Percentiles rank a stretch among this genome's conserved stretches.
These are phyloP conservation scores for Tephrocybe sp. DNA, from an alignment of 768 basidiomycete genomes.

Conservation along the genomic window DNA sequence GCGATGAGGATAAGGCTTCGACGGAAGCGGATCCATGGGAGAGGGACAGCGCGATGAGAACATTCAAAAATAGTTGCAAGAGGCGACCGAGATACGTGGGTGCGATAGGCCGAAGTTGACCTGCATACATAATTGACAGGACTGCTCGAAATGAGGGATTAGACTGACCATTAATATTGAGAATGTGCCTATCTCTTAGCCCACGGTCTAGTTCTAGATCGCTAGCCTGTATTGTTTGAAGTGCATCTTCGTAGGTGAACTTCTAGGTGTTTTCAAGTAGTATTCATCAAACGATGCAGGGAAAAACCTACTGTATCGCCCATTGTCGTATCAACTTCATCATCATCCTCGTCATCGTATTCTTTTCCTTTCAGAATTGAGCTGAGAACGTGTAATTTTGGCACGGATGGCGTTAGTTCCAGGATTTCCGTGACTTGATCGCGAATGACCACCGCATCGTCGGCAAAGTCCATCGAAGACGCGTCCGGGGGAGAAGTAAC, in stretches of 20 bases:
- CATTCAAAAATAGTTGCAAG: slow-evolving; percentile 73
- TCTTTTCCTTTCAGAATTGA: slow-evolving; percentile 60
- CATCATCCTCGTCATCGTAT: slow-evolving; percentile 71
- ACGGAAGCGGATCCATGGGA: slow-evolving; percentile 51
- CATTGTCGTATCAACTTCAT: slow-evolving; percentile 25
- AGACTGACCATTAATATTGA: slow-evolving; percentile 66
- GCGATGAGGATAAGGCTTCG: slow-evolving; percentile 55
- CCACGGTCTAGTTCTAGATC: slow-evolving; percentile 69
- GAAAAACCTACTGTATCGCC: slow-evolving; percentile 14
- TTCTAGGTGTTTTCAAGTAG: too few species aligned
- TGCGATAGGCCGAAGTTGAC: slow-evolving; percentile 72
- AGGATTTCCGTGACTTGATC: slow-evolving; percentile 83
- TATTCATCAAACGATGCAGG: too few species aligned
- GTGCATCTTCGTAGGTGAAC: slow-evolving; percentile 64
- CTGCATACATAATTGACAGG: slow-evolving; percentile 33
- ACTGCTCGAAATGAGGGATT: neutral
- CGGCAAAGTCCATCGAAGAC: slow-evolving; percentile 25
- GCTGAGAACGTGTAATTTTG: slow-evolving; percentile 69
- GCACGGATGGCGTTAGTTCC: slow-evolving; percentile 77
- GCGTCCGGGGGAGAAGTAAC: slow-evolving; percentile 50
- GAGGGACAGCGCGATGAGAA: slow-evolving; percentile 64
- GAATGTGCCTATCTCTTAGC: slow-evolving; percentile 66
- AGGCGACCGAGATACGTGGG: slow-evolving; percentile 65
- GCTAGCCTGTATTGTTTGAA: slow-evolving; percentile 75
- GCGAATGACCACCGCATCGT: slow-evolving; percentile 62